Conservation (phyloP, 2,329 filamentous ascomycete genomes). For the Emmonsiellopsis sp. region DNA sequence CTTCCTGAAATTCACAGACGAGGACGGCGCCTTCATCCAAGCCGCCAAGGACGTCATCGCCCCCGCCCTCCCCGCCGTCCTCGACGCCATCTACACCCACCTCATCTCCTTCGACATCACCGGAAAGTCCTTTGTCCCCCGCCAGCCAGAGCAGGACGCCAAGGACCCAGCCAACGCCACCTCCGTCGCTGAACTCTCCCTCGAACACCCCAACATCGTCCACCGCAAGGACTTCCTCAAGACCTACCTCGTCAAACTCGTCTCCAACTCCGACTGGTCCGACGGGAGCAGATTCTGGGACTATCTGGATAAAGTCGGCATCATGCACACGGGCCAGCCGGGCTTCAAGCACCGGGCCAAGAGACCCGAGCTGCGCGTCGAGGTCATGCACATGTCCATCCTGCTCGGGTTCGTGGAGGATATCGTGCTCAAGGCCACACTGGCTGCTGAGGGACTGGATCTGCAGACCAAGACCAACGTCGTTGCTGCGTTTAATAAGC, state of each 20-base stretch:
- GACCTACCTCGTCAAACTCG: conserved; percentile 19
- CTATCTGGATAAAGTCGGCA: conserved; percentile 22
- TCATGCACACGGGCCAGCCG: conserved; percentile 21
- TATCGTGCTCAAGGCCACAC: conserved; percentile 18
- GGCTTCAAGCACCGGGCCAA: conserved; percentile 19
- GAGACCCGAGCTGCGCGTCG: conserved; percentile 18
- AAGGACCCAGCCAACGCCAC: conserved; percentile 1
- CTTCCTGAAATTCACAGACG: conserved; percentile 20
- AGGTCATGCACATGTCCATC: conserved; percentile 19
- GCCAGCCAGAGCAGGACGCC: conserved; percentile 13
- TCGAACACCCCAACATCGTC: conserved; percentile 20
- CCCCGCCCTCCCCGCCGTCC: conserved; percentile 18
- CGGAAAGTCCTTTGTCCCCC: conserved; percentile 20
- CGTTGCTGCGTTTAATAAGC: conserved; percentile 20
- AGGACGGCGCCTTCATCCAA: conserved; percentile 18
- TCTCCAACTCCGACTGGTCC: conserved; percentile 21
- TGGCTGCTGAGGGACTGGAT: conserved; percentile 19
- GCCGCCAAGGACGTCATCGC: conserved; percentile 16
- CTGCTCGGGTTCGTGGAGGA: conserved; percentile 21
- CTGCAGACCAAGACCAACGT: conserved; percentile 16
- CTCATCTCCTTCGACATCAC: conserved; percentile 23
- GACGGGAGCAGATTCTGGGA: conserved; percentile 20
- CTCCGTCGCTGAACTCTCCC: conserved; percentile 12
- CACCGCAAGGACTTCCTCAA: conserved; percentile 23
- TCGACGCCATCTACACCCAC: conserved; percentile 22